Evolutionary conservation across 1,284 basidiomycete genomes (phyloP).

Genomic region (Neonothopanus nambi): DNA sequence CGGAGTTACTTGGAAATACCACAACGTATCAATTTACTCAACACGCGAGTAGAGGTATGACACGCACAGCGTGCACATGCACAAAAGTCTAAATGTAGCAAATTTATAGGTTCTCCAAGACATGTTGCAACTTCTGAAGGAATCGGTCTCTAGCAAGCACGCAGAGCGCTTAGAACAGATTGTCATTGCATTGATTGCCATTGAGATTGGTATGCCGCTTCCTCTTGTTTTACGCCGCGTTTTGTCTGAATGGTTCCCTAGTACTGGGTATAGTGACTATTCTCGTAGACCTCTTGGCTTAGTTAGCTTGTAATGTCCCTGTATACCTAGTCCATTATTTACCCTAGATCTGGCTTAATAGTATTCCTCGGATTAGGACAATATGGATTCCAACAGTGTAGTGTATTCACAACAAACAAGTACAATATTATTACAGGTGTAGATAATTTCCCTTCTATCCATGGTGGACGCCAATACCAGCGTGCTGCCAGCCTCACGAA

Average conservation of each 20-base stretch:
- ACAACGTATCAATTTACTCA: constrained; percentile 90
- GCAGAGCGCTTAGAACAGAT: constrained; percentile 95
- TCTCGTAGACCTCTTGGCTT: constrained; percentile 62
- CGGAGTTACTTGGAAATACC: constrained; percentile 94
- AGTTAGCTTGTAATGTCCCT: neutral
- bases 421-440: too few relatives aligned
- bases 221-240: constrained; percentile 5
- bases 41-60: constrained; percentile 89
- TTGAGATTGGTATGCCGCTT: constrained; percentile 70
- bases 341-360: too few relatives aligned
- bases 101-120: constrained; percentile 82
- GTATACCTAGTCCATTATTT: too few relatives aligned
- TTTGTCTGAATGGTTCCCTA: constrained; percentile 27
- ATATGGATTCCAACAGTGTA: too few relatives aligned
- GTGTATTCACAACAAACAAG: too few relatives aligned
- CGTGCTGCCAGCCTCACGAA: too few relatives aligned
- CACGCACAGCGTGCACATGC: neutral
- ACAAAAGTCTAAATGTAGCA: neutral
- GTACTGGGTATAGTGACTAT: constrained; percentile 75
- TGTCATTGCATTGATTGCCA: constrained; percentile 89
- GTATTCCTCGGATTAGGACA: too few relatives aligned
- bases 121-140: constrained; percentile 94
- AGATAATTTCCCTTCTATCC: too few relatives aligned
- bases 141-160: constrained; percentile 90
- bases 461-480: too few relatives aligned